Base-by-base conservation (phyloP, 2,329 filamentous ascomycete species). In the Juglanconis sp. region DNA sequence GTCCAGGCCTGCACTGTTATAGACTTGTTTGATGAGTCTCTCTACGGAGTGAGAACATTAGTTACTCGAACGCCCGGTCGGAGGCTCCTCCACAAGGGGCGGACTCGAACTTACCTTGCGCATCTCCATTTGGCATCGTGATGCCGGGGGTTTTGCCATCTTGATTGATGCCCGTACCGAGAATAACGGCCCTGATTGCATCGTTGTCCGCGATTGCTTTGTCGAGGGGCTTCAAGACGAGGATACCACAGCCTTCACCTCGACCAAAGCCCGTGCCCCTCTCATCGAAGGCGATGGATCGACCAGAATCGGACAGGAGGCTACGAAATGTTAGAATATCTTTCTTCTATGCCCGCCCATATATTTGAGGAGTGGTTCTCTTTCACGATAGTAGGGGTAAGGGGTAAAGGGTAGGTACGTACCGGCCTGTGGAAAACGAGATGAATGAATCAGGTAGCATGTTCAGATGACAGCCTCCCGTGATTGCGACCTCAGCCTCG, bases 251-350 rank as follows among this genome's bases (percentile, higher is more conserved):
- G 4, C 84, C 86, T 65, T 88, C 86, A 8, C 84, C 86, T 9
- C 86, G 79, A 0, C 80, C 84, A 65, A 86, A 89, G 0, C 87
- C 87, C 44, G 79, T 79, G 5, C 79, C 83, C 51, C 74, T 71
- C 17, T 70, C 69, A 65, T 83, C 83, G 64, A 79, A 84, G 35
- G 81, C 81, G 53, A 77, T 78, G 13, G 79, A 84, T 42, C 78
- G 74, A 1, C 82, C 82, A 0, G 77, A 76, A 35, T 82, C 77
- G 1, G 80, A 81, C 31, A 86, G 76, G 52, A 84, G 67, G 4
- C 56, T 53, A n/a, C 67, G 78, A 64, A 24, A 70, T 1, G 48
- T 62, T 11, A 32, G 47, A 32, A 53, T 57, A 7, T 46, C 8
- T 40, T 40, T 40, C 8, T 40, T 40, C 13, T 46, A 7, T 17